Conservation (phyloP, 441 rosid species). For the Gossypium gossypioides region DNA sequence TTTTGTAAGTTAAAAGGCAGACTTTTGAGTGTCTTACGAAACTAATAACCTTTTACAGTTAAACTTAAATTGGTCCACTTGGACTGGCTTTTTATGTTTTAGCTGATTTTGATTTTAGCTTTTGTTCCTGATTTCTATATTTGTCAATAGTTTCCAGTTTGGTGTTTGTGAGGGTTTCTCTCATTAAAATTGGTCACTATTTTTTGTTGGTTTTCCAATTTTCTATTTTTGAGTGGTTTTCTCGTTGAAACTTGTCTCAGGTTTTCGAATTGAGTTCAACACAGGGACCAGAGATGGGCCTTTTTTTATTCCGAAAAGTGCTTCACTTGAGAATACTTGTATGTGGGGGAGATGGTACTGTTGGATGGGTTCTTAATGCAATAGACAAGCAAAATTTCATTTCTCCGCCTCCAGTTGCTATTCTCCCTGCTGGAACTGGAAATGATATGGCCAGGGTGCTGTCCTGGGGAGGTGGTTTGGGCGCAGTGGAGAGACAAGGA, state of each 20-base stretch:
- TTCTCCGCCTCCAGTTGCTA: conserved; percentile 95
- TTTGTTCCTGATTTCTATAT: neutral
- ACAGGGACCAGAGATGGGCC: conserved; percentile 88
- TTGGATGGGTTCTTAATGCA: conserved; percentile 88
- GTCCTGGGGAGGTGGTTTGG: conserved; percentile 95
- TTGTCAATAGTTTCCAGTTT: neutral
- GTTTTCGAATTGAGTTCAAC: conserved; percentile 77
- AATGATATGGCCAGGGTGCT: conserved; percentile 94
- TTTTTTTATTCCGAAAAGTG: conserved; percentile 77
- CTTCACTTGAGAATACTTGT: conserved; percentile 92
- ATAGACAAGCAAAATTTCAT: conserved; percentile 84
- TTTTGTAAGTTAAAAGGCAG: neutral
- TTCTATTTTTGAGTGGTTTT: conserved; percentile 9
- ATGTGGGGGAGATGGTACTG: conserved; percentile 98
- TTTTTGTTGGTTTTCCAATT: neutral
- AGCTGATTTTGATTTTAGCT: neutral
- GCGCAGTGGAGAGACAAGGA: conserved; percentile 84
- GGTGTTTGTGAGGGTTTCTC: conserved; percentile 10
- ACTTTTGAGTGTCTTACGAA: neutral
- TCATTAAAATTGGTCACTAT: conserved; percentile 12
- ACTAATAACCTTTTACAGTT: neutral
- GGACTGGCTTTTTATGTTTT: neutral
- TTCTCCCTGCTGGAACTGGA: conserved; percentile 98
- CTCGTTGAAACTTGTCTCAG: conserved; percentile 30
- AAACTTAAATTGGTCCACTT: neutral